These are phyloP conservation scores for Dipodascus geniculatus DNA, from an alignment of 805 yeast species.

Conservation along the genomic window DNA sequence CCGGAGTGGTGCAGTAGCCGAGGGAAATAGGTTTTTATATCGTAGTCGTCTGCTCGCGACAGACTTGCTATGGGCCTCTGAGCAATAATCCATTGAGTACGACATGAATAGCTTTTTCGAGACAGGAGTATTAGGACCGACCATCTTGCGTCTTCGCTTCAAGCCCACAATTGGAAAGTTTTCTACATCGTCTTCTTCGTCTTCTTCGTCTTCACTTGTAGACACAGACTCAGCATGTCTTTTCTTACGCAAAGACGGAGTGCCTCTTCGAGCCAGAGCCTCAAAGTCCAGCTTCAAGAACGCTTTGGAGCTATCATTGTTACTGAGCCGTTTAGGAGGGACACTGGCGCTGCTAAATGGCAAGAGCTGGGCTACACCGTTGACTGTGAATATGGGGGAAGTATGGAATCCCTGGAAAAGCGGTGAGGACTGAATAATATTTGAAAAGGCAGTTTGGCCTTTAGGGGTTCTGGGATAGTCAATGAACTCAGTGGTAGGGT, in stretches of 20 bases:
- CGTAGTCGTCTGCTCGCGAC: neutral
- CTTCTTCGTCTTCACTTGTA: too few species aligned
- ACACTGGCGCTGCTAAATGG: neutral
- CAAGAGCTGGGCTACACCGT: neutral
- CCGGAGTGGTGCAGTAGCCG: neutral
- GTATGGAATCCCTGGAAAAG: neutral
- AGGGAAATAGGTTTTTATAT: neutral
- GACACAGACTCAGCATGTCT: neutral
- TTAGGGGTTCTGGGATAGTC: neutral
- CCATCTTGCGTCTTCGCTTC: neutral
- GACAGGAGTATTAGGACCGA: neutral
- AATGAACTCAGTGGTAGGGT: conserved; percentile 1
- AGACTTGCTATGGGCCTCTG: neutral
- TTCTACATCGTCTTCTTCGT: neutral
- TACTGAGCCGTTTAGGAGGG: neutral
- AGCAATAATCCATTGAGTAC: neutral
- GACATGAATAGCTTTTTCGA: neutral
- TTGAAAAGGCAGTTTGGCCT: neutral
- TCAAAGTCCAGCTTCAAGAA: neutral
- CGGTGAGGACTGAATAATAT: neutral
- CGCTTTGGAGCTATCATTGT: neutral
- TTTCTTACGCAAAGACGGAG: neutral
- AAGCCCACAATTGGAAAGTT: neutral
- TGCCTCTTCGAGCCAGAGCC: neutral
- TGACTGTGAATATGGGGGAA: neutral